Evolutionary conservation across 140 eudicot genomes (phyloP), one percentile per base, ranked within the genome.

Genomic region (Oenanthe javanica): DNA sequence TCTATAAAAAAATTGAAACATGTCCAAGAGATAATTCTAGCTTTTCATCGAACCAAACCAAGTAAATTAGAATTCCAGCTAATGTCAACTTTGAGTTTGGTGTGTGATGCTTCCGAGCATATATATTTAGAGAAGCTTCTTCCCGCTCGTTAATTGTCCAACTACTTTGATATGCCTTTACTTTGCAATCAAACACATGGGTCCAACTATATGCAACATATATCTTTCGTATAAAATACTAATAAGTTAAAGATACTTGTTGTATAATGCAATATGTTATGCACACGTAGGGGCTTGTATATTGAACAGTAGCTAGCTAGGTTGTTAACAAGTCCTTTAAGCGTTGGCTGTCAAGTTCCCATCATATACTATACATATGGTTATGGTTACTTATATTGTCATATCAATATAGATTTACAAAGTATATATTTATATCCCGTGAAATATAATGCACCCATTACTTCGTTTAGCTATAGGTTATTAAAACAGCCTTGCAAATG

Each of bases 221-320:
- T 6, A 21, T 61, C 14, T 19, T n/a, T 61, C 36, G 14, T n/a
- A 61, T 2, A 61, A n/a, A 4, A 19, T 61, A 19, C 36, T 6
- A 5, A 15, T 4, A 61, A 61, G 4, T 61, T 61, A n/a, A 61
- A 61, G 69, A 61, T n/a, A 61, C 69, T 61, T n/a, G 67, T n/a
- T 59, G 14, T 61, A 27, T 61, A 61, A 8, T 61, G 69, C 69
- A 61, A 27, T 61, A 31, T 31, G 36, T 31, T 21, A 8, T 61
- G 69, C 69, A 61, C 69, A 61, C 69, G 69, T 61, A n/a, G 36
- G 27, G 70, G 36, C 38, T 61, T 61, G 70, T 61, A 36, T 61
- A 61, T 31, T 31, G 36, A 31, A 31, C 36, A 31, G 36, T 31
- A 31, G 36, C 36, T 31, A 31, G 36, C 36, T 31, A 31, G 36